A percentile compares a stretch with the other conserved stretches of the same genome.
These are phyloP conservation scores for Paramecium sonneborni DNA, from an alignment of 73 alveolate species.

Conservation along the genomic window DNA sequence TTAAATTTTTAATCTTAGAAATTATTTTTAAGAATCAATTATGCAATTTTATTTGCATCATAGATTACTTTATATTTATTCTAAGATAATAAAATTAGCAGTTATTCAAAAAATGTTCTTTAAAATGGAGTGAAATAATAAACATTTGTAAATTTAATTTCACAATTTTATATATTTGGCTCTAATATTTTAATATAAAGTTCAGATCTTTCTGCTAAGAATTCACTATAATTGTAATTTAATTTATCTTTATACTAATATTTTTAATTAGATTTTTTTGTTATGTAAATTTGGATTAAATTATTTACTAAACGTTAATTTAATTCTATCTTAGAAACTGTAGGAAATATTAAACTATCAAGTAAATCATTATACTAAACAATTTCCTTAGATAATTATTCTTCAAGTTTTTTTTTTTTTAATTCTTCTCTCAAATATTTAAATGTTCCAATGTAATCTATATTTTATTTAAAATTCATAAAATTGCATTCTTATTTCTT, in stretches of 20 bases:
- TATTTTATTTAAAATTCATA: background rate
- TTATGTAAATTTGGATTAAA: background rate
- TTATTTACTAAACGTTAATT: background rate
- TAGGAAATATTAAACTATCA: background rate
- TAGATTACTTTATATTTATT: background rate
- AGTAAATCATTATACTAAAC: background rate
- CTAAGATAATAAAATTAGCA: background rate
- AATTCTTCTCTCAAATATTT: background rate
- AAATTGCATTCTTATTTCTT: background rate
- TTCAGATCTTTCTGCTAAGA: background rate
- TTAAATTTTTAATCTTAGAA: background rate
- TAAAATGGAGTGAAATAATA: background rate
- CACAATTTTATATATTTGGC: background rate
- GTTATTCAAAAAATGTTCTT: background rate
- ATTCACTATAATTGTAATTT: background rate
- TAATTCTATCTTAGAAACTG: background rate
- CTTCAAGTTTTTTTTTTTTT: background rate
- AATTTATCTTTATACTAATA: background rate
- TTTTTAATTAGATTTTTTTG: background rate
- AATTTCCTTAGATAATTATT: background rate
- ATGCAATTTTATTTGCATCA: background rate
- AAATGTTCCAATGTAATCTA: background rate
- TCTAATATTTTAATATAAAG: background rate
- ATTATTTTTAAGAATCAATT: background rate
- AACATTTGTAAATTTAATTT: background rate